phyloP scores from a whole-genome alignment of 805 yeast species.

The Starmera pachycereana region DNA sequence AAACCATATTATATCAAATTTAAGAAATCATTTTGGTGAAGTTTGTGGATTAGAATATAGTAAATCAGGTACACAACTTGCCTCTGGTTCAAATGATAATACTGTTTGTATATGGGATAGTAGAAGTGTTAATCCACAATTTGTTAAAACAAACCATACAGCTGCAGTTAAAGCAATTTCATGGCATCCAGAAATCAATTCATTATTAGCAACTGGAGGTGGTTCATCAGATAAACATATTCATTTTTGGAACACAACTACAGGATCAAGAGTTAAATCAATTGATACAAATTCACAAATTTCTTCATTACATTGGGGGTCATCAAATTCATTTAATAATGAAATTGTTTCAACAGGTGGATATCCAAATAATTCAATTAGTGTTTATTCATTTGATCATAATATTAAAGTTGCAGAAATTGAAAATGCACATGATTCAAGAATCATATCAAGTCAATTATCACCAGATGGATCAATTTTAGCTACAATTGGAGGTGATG shows the following conservation, averaged over 20 bases:
- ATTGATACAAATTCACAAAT: slow-evolving; percentile 92
- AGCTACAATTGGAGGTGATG: slow-evolving; percentile 95
- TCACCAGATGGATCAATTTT: slow-evolving; percentile 86
- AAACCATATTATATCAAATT: slow-evolving; percentile 53
- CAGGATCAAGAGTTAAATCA: slow-evolving; percentile 78
- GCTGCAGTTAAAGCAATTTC: slow-evolving; percentile 95
- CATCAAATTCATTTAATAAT: slow-evolving; percentile 52
- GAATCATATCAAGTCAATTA: slow-evolving; percentile 72
- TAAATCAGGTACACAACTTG: slow-evolving; percentile 73
- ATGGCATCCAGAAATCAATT: slow-evolving; percentile 85
- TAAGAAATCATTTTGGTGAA: slow-evolving; percentile 72
- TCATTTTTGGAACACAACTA: slow-evolving; percentile 91
- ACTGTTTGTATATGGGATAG: slow-evolving; percentile 91
- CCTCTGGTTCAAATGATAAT: slow-evolving; percentile 93
- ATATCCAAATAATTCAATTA: slow-evolving; percentile 75
- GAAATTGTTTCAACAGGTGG: slow-evolving; percentile 95
- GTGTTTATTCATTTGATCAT: slow-evolving; percentile 79
- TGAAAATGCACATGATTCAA: slow-evolving; percentile 75
- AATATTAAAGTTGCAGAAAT: slow-evolving; percentile 84
- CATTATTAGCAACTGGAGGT: slow-evolving; percentile 91
- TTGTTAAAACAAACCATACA: slow-evolving; percentile 67
- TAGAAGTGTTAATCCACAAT: slow-evolving; percentile 57
- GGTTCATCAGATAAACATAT: slow-evolving; percentile 85
- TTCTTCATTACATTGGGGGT: slow-evolving; percentile 89
- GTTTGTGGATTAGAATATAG: slow-evolving; percentile 89